A percentile compares a stretch with the other conserved stretches of the same genome.
These are phyloP conservation scores for Tolypocladium inflatum DNA, from an alignment of 2,329 filamentous ascomycete genomes.

Conservation along the genomic window DNA sequence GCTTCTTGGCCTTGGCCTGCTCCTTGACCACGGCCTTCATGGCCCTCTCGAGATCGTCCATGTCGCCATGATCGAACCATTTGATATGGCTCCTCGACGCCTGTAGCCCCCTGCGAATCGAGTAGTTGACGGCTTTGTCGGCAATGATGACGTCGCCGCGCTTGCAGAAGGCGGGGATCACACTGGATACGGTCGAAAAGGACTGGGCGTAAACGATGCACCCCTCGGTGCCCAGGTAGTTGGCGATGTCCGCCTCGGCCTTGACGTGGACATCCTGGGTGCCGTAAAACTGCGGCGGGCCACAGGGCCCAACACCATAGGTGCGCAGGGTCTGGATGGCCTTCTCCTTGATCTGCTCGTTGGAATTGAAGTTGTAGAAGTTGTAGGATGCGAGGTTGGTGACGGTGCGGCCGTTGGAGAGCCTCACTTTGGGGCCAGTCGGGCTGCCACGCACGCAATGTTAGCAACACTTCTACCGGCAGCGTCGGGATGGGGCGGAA, in stretches of 20 bases:
- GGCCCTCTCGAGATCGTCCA: conserved; percentile 83
- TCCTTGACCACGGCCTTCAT: conserved; percentile 81
- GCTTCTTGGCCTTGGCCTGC: conserved; percentile 70
- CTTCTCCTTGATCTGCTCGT: conserved; percentile 88
- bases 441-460: conserved; percentile 44
- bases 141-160: conserved; percentile 95
- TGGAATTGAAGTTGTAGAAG: conserved; percentile 93
- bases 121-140: conserved; percentile 86
- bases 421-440: conserved; percentile 81
- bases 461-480: background rate
- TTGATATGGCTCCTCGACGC: conserved; percentile 82
- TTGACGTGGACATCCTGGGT: conserved; percentile 98
- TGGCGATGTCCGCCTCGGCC: conserved; percentile 86
- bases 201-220: conserved; percentile 95
- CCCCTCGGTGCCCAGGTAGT: conserved; percentile 75
- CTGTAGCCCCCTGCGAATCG: conserved; percentile 89
- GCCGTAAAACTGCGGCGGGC: conserved; percentile 94
- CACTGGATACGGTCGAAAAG: conserved; percentile 93
- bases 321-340: conserved; percentile 88
- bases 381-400: conserved; percentile 93
- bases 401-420: conserved; percentile 81
- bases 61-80: conserved; percentile 95
- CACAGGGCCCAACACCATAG: conserved; percentile 94
- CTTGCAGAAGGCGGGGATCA: conserved; percentile 95
- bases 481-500: background rate